Evolutionary conservation across 164 flowering plant species (phyloP).

Genomic region (Dillenia suffruticosa): DNA sequence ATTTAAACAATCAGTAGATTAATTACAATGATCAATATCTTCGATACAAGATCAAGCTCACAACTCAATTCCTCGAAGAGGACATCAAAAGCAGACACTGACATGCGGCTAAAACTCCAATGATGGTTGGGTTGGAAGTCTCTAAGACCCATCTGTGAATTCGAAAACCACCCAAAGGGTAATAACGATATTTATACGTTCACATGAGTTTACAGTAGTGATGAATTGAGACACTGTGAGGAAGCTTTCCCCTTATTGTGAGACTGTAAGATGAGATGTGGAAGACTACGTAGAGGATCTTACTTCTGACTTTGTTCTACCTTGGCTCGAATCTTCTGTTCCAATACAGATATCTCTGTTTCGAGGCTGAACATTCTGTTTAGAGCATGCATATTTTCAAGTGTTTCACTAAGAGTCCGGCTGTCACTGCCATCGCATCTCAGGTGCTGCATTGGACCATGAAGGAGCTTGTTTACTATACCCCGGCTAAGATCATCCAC

Average conservation of each 20-base stretch:
- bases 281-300: conserved; percentile 9
- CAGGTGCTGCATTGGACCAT: conserved; percentile 96
- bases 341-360: conserved; percentile 68
- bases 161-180: conserved; percentile 4
- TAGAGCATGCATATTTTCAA: conserved; percentile 95
- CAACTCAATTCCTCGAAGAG: conserved; percentile 9
- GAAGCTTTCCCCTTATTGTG: conserved; percentile 26
- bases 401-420: conserved; percentile 74
- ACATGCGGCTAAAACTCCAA: background rate
- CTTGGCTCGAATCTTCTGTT: conserved; percentile 83
- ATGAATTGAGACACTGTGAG: conserved; percentile 16
- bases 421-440: conserved; percentile 92
- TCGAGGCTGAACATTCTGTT: conserved; percentile 91
- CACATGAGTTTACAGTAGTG: conserved; percentile 9
- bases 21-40: conserved; percentile 22
- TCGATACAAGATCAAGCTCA: conserved; percentile 20
- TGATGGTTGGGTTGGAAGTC: conserved; percentile 5
- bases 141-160: conserved; percentile 15
- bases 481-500: conserved; percentile 93
- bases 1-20: conserved; percentile 1
- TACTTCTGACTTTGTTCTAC: conserved; percentile 67
- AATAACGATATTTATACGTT: background rate
- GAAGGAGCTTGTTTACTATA: conserved; percentile 88
- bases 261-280: conserved; percentile 4
- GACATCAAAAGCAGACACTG: background rate